Percentiles rank a stretch among this genome's conserved stretches.
Evolutionary conservation across 208 protist genomes (phyloP).

Genomic region (Trypanosoma platydactyli): DNA sequence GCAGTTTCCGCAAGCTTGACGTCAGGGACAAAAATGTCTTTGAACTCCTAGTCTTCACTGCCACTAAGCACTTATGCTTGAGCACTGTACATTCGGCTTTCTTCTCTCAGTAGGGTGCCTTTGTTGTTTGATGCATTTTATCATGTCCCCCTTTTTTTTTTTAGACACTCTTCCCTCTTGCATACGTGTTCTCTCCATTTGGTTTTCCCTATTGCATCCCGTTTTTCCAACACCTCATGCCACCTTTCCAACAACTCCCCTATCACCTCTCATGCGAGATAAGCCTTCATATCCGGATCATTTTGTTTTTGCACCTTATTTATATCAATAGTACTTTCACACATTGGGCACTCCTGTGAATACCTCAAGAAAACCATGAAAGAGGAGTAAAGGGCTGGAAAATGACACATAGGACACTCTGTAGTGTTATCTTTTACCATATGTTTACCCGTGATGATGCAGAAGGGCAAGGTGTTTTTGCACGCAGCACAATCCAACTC

Average conservation of each 20-base stretch:
- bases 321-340: conserved; percentile 72
- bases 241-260: not conserved
- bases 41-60: no score
- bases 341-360: conserved; percentile 80
- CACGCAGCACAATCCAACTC: conserved; percentile 93
- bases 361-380: conserved; percentile 73
- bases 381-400: conserved; percentile 81
- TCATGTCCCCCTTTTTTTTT: no score
- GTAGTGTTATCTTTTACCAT: conserved; percentile 89
- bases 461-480: conserved; percentile 95
- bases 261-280: conserved; percentile 26
- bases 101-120: no score
- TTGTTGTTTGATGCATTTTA: no score
- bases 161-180: not conserved
- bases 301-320: conserved; percentile 67
- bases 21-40: no score
- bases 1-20: no score
- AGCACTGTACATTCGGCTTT: no score
- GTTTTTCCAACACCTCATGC: not conserved
- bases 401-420: conserved; percentile 89
- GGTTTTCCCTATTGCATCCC: not conserved
- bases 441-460: conserved; percentile 94
- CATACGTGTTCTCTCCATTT: not conserved
- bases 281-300: conserved; percentile 67
- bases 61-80: no score